phyloP scores from a whole-genome alignment of 2,329 filamentous ascomycete genomes.

The Penicillium sclerotigenum region DNA sequence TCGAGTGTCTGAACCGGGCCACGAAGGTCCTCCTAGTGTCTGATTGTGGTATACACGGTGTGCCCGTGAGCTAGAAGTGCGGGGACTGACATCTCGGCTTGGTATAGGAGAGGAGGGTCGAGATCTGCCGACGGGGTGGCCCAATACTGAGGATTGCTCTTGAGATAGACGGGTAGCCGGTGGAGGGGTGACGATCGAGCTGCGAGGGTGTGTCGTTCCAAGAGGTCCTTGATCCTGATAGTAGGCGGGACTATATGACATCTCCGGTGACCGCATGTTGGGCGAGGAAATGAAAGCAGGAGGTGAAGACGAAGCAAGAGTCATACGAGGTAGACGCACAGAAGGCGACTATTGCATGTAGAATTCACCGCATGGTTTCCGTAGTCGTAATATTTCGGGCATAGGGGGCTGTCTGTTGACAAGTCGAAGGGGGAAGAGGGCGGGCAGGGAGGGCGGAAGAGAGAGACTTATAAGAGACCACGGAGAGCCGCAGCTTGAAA shows the following conservation, averaged over 20 bases:
- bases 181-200: conserved; percentile 20
- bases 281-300: conserved; percentile 10
- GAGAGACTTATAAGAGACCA: conserved; percentile 16
- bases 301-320: conserved; percentile 10
- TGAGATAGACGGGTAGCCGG: conserved; percentile 19
- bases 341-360: conserved; percentile 18
- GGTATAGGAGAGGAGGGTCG: conserved; percentile 15
- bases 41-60: conserved; percentile 17
- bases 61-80: conserved; percentile 26
- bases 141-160: conserved; percentile 18
- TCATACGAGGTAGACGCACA: conserved; percentile 21
- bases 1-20: conserved; percentile 18
- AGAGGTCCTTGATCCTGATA: conserved; percentile 29
- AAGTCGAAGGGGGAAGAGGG: conserved; percentile 7
- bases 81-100: conserved; percentile 18
- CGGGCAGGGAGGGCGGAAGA: conserved; percentile 8
- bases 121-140: conserved; percentile 6
- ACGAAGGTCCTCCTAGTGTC: conserved; percentile 15
- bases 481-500: conserved; percentile 13
- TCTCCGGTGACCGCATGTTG: conserved; percentile 34
- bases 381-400: neutral
- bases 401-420: conserved; percentile 8
- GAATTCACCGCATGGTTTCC: conserved; percentile 24
- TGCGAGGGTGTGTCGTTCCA: conserved; percentile 22
- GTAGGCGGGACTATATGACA: conserved; percentile 38